Evolutionary conservation across 352 stramenopile species (phyloP), one percentile per base, ranked within the genome.

Genomic region (Phytophthora macrochlamydospora): DNA sequence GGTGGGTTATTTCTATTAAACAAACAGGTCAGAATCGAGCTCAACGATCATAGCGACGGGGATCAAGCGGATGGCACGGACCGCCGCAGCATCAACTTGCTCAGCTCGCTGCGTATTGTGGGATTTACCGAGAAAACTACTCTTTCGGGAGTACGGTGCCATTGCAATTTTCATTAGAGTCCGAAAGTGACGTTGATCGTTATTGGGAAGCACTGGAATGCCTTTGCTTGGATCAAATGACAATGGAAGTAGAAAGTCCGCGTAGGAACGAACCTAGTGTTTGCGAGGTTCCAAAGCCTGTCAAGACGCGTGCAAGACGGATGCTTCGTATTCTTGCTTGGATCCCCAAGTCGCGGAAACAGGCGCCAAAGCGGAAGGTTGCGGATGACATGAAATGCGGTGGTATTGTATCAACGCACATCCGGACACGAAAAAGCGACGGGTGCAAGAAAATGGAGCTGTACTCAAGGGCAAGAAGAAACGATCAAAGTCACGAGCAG

Each of bases 141-240:
- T 89, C 77, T 24, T 95, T 95, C 52, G 73, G 67, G 0, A 71
- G 75, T 46, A 61, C 71, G 14, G 33, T 95, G 12, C 87, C 85
- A 14, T 56, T 95, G 30, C 62, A 64, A n/a, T 88, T 91, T 62
- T 59, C 59, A 2, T 79, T 93, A 42, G 38, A 71, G 14, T 75
- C 65, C 1, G 42, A 54, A 31, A 28, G 48, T n/a, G 75, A 92
- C 29, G 70, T 93, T 7, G 73, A 86, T 54, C 66, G 62, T 2
- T 95, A 90, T 59, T 95, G 87, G 87, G 85, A 94, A 57, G 78
- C 85, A 9, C 65, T 95, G 0, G 82, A 95, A 56, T 93, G 87
- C 42, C 62, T 94, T 1, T 93, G 84, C 50, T 67, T 94, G 3
- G 87, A 95, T 59, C 67, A 88, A 43, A 89, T 95, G 83, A 74